Evolutionary conservation across 345 rosid genomes (phyloP).

Genomic region (Populus tremula): DNA sequence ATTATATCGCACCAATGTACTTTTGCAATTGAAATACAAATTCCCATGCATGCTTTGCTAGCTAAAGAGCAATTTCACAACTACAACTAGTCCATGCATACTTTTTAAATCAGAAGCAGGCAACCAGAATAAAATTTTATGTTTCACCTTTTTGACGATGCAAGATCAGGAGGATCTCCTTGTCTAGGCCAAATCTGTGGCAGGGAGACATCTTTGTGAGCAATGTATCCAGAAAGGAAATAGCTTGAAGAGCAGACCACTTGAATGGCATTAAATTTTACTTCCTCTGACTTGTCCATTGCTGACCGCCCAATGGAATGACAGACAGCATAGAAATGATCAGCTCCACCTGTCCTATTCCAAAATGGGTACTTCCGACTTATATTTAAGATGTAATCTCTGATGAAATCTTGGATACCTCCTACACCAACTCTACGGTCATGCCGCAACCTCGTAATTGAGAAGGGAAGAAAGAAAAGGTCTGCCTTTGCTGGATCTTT

Average conservation of each 20-base stretch:
- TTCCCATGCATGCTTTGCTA: not conserved
- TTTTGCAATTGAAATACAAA: not conserved
- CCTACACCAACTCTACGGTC: constrained; percentile 37
- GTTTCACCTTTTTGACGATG: constrained; percentile 44
- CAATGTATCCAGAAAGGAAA: constrained; percentile 43
- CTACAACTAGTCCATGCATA: not conserved
- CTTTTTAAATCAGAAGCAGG: not conserved
- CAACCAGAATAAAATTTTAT: not conserved
- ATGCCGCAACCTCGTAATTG: constrained; percentile 54
- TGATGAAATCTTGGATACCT: constrained; percentile 44
- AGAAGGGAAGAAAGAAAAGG: constrained; percentile 59
- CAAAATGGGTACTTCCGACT: constrained; percentile 52
- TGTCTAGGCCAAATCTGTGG: constrained; percentile 70
- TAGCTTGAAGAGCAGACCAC: constrained; percentile 63
- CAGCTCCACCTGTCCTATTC: constrained; percentile 61
- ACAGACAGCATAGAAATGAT: constrained; percentile 65
- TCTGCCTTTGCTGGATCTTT: constrained; percentile 46
- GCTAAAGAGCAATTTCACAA: not conserved
- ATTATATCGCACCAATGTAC: not conserved
- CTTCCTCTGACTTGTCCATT: constrained; percentile 38
- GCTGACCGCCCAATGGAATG: constrained; percentile 57
- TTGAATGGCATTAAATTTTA: constrained; percentile 52
- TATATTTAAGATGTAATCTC: constrained; percentile 40
- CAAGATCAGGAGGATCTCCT: constrained; percentile 42
- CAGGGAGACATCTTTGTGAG: constrained; percentile 59